Base-by-base conservation (phyloP, 83 land plant genomes). In the Picea mariana region DNA sequence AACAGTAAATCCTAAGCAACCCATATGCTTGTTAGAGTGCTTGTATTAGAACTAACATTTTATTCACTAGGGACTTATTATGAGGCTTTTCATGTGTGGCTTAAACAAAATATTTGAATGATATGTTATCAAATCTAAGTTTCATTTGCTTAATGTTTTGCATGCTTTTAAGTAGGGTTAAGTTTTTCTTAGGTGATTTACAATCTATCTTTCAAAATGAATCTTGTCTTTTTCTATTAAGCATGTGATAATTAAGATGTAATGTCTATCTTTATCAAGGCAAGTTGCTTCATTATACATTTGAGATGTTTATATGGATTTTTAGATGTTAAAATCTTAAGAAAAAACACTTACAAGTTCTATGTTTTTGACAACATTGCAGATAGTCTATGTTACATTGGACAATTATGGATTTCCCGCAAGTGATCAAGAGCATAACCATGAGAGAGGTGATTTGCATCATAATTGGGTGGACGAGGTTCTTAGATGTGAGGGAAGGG, bases 381-480 rank as follows among this genome's bases (percentile, higher is more conserved):
- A 94, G 97, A 92, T 94, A 42, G 88, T 94, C 7, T 52, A 75
- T 86, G 94, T 83, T 49, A 84, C 82, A 2, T 82, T 94, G 81
- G 89, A 92, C 59, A 92, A 92, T 82, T 94, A 89, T 82, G 93
- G 81, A 66, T 78, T 27, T 34, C 82, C 85, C 69, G 63, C 68
- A 7, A 79, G 62, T 82, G 62, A 31, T 82, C 80, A 77, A 44
- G 85, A 83, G 59, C 87, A 75, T 81, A 58, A 58, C 18, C 82
- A 82, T 44, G 89, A 82, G 20, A 82, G 80, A 52, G 78, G 69
- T 13, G 91, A 78, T 52, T 71, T 81, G 65, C 83, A 82, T 76
- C 95, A 89, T 79, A 87, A 89, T 84, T 92, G 92, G 93, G 89
- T 92, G 40, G 86, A 88, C 81, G 96, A 91, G 77, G 89, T 94